Evolutionary conservation across 371 early-diverging fungal species (phyloP).

Genomic region (Syncephalastrum racemosum): DNA sequence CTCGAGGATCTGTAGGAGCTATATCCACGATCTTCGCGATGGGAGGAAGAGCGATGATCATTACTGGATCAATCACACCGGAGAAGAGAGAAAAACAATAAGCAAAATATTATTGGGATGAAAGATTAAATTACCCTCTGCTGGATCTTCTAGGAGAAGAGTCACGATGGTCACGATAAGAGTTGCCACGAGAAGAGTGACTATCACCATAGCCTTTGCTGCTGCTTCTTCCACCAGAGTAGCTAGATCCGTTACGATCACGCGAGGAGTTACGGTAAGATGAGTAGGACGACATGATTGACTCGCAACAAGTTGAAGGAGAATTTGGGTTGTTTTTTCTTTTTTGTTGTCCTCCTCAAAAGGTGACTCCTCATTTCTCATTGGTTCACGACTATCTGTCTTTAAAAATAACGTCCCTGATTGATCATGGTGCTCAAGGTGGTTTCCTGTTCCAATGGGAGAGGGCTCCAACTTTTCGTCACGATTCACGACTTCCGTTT

Average conservation of each 20-base stretch:
- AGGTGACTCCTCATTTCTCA: too few relatives aligned
- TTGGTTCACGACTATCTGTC: too few relatives aligned
- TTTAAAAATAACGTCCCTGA: too few relatives aligned
- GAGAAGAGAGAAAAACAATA: not conserved
- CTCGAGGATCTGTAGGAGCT: slow-evolving; percentile 34
- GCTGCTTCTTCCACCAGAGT: slow-evolving; percentile 18
- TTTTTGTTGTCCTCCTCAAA: too few relatives aligned
- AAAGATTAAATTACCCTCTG: slow-evolving; percentile 22
- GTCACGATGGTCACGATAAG: slow-evolving; percentile 35
- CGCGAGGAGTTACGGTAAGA: slow-evolving; percentile 19
- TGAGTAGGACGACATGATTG: slow-evolving; percentile 19
- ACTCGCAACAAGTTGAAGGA: not conserved
- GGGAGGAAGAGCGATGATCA: slow-evolving; percentile 30
- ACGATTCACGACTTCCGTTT: too few relatives aligned
- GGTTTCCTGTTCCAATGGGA: too few relatives aligned
- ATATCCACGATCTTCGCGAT: slow-evolving; percentile 46
- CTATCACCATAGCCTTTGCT: slow-evolving; percentile 13
- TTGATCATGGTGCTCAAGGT: too few relatives aligned
- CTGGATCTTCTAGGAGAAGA: slow-evolving; percentile 43
- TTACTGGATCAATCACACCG: slow-evolving; percentile 25
- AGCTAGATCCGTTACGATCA: slow-evolving; percentile 12
- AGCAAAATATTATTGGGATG: not conserved
- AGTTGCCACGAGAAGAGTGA: slow-evolving; percentile 10
- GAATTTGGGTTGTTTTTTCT: not conserved
- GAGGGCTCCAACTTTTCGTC: too few relatives aligned